phyloP scores from a whole-genome alignment of 345 rosid species.

The Arabis hirsuta region DNA sequence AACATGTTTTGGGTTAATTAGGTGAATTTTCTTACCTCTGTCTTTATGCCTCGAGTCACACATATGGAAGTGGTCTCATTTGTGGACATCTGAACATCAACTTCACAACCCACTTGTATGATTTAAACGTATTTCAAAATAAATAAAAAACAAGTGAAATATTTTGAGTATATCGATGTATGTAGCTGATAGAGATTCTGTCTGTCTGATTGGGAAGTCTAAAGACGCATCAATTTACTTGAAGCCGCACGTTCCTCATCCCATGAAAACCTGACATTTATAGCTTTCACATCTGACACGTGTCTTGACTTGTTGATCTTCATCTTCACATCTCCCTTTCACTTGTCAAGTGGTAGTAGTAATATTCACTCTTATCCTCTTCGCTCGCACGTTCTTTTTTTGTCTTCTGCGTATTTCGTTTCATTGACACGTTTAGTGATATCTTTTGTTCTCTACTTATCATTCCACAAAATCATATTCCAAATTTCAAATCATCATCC shows the following conservation, averaged over 20 bases:
- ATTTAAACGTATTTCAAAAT: no score
- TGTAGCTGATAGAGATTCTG: conserved; percentile 15
- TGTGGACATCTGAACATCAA: no score
- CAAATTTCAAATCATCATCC: no score
- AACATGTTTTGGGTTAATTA: no score
- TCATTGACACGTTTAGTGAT: not conserved
- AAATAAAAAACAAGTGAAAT: no score
- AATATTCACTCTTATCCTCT: conserved; percentile 35
- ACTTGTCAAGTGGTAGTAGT: not conserved
- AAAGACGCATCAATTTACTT: not conserved
- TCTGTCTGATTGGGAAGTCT: conserved; percentile 22
- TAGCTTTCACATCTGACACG: conserved; percentile 5
- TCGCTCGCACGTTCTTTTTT: no score
- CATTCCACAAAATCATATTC: not conserved
- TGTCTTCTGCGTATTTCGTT: no score
- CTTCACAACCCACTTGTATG: no score
- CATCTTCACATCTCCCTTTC: conserved; percentile 19
- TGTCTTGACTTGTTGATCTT: conserved; percentile 8
- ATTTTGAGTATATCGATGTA: no score
- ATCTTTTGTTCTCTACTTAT: not conserved
- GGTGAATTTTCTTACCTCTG: no score
- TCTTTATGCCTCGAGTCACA: no score
- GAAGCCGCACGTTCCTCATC: conserved; percentile 43
- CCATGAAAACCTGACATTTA: not conserved
- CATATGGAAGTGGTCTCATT: no score